phyloP scores from a whole-genome alignment of 495 filamentous ascomycete genomes.

The Aspergillus biplanus region DNA sequence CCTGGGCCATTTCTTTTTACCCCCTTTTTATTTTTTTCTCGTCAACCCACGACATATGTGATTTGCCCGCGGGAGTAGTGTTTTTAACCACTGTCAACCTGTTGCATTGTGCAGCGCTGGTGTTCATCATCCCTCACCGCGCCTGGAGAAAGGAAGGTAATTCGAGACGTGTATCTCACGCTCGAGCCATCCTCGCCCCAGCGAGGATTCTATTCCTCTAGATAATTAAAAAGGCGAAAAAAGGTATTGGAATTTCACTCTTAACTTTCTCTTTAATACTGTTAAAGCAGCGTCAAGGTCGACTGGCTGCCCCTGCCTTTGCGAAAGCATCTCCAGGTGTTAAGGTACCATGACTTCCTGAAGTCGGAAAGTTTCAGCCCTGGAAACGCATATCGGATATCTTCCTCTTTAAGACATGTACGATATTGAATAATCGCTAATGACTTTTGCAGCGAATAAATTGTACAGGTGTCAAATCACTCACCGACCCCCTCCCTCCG shows the following conservation, averaged over 20 bases:
- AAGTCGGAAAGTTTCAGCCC: constrained; percentile 8
- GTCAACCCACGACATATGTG: neutral
- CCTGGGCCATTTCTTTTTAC: neutral
- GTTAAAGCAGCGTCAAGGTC: constrained; percentile 6
- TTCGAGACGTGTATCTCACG: constrained; percentile 22
- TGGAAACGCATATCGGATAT: neutral
- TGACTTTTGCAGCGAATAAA: constrained; percentile 12
- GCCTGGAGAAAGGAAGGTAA: constrained; percentile 14
- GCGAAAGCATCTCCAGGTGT: constrained; percentile 12
- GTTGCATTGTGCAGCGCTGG: constrained; percentile 5
- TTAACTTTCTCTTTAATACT: constrained; percentile 3
- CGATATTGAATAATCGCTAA: constrained; percentile 16
- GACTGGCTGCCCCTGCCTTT: constrained; percentile 14
- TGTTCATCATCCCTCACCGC: constrained; percentile 19
- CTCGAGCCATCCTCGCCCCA: constrained; percentile 22
- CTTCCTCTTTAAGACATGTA: constrained; percentile 3
- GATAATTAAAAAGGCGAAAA: constrained; percentile 10
- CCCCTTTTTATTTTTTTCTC: constrained; percentile 1
- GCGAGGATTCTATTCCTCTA: constrained; percentile 15
- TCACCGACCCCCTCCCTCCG: constrained; percentile 7
- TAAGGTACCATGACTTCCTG: constrained; percentile 15
- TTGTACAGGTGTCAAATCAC: constrained; percentile 13
- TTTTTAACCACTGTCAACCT: neutral
- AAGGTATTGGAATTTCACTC: neutral
- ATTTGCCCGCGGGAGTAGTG: neutral